Conservation (phyloP, 139 green algal genomes). For the Marvania coccoides region DNA sequence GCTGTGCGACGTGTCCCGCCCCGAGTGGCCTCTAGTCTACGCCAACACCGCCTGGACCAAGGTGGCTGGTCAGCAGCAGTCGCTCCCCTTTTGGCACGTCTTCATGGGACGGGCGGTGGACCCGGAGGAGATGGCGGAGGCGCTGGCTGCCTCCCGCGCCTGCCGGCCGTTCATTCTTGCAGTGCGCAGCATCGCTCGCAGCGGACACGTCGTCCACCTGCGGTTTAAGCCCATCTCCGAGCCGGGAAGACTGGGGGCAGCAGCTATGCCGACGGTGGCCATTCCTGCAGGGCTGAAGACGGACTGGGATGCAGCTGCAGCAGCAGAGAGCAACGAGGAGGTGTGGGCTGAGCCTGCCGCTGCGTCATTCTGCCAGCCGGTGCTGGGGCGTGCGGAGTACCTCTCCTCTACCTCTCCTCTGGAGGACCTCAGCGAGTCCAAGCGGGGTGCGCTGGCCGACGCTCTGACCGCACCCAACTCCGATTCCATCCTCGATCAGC, state of each 20-base stretch:
- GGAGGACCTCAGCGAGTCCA: too few relatives aligned
- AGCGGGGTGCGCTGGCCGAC: too few relatives aligned
- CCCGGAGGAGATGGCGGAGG: neutral
- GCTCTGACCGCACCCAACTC: too few relatives aligned
- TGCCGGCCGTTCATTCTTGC: neutral
- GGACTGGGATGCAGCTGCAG: neutral
- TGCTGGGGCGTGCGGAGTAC: too few relatives aligned
- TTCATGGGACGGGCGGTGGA: neutral
- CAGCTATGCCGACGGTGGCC: neutral
- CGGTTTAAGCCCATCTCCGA: neutral
- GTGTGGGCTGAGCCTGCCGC: neutral
- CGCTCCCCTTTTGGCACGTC: neutral
- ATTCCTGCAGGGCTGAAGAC: neutral
- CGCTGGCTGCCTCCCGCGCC: neutral
- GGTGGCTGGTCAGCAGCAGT: conserved; percentile 16
- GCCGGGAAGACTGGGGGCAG: neutral
- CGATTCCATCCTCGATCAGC: too few relatives aligned
- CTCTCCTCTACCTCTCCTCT: too few relatives aligned
- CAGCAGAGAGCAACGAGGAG: neutral
- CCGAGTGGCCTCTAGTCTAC: conserved; percentile 58
- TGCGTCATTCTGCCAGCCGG: too few relatives aligned
- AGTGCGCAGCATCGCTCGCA: neutral
- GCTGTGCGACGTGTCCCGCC: conserved; percentile 46
- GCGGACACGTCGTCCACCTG: neutral
- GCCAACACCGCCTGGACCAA: conserved; percentile 66